Evolutionary conservation across 2,329 filamentous ascomycete species (phyloP).

Genomic region (Colletotrichum viniferum): DNA sequence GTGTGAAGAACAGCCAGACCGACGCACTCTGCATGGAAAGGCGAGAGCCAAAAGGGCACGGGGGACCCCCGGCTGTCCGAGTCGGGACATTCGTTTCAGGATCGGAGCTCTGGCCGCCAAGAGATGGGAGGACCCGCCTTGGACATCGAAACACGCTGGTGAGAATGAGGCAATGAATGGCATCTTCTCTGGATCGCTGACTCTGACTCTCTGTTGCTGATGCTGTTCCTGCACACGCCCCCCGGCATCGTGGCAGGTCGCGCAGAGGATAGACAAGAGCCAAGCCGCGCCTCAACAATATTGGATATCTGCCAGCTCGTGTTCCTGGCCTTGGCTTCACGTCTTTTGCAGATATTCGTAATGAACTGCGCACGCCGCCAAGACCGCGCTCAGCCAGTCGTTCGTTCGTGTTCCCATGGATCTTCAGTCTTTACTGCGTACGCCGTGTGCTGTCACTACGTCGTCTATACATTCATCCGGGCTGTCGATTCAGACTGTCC

Average conservation of each 20-base stretch:
- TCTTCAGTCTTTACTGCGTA: neutral
- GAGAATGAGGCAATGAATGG: constrained; percentile 3
- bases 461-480: neutral
- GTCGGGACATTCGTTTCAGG: constrained; percentile 20
- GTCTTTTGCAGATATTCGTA: neutral
- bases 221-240: neutral
- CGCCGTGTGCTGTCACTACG: neutral
- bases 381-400: neutral
- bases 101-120: constrained; percentile 21
- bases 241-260: neutral
- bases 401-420: neutral
- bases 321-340: constrained; percentile 2
- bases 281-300: neutral
- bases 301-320: constrained; percentile 14
- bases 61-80: neutral
- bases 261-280: neutral
- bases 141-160: constrained; percentile 12
- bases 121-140: constrained; percentile 19
- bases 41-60: neutral
- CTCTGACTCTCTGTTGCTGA: neutral
- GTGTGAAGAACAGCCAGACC: neutral
- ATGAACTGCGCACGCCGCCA: constrained; percentile 3
- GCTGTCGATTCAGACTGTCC: neutral
- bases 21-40: neutral
- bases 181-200: neutral